These are phyloP conservation scores for Emergomyces africanus DNA, from an alignment of 2,329 filamentous ascomycete species.

Conservation along the genomic window DNA sequence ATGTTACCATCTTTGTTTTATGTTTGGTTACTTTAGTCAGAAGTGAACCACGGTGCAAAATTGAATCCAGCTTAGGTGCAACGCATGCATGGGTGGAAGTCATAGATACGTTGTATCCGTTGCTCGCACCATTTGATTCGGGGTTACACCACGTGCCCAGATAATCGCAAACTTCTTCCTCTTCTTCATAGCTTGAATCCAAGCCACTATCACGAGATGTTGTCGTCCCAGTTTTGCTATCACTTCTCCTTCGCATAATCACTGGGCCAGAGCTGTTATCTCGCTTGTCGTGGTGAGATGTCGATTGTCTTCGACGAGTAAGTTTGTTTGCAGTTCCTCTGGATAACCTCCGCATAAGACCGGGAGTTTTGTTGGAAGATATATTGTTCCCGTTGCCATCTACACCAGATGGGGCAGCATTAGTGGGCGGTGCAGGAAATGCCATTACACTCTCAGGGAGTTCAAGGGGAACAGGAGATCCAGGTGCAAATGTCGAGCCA, in stretches of 20 bases:
- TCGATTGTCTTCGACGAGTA: constrained; percentile 61
- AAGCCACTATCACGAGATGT: constrained; percentile 29
- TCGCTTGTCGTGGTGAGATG: constrained; percentile 60
- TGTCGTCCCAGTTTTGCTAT: constrained; percentile 64
- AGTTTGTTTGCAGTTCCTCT: constrained; percentile 61
- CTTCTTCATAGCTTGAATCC: constrained; percentile 29
- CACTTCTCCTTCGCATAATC: constrained; percentile 74
- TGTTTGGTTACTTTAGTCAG: constrained; percentile 81
- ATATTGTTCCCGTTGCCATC: constrained; percentile 40
- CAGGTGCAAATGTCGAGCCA: constrained; percentile 7
- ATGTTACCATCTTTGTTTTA: constrained; percentile 55
- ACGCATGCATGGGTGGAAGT: constrained; percentile 26
- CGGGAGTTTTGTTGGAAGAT: constrained; percentile 43
- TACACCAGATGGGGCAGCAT: constrained; percentile 13
- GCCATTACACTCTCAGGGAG: constrained; percentile 59
- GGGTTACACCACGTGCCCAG: constrained; percentile 30
- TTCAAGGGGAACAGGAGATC: constrained; percentile 45
- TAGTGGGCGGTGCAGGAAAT: constrained; percentile 18
- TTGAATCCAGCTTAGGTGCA: constrained; percentile 60
- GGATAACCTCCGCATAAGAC: constrained; percentile 73
- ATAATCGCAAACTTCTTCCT: constrained; percentile 36
- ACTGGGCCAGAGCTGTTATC: constrained; percentile 84
- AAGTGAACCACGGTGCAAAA: constrained; percentile 64
- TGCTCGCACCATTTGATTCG: constrained; percentile 27
- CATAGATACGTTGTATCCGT: constrained; percentile 22